Evolutionary conservation across 176 grass and related monocot genomes (phyloP).

Genomic region (Paspalum notatum): DNA sequence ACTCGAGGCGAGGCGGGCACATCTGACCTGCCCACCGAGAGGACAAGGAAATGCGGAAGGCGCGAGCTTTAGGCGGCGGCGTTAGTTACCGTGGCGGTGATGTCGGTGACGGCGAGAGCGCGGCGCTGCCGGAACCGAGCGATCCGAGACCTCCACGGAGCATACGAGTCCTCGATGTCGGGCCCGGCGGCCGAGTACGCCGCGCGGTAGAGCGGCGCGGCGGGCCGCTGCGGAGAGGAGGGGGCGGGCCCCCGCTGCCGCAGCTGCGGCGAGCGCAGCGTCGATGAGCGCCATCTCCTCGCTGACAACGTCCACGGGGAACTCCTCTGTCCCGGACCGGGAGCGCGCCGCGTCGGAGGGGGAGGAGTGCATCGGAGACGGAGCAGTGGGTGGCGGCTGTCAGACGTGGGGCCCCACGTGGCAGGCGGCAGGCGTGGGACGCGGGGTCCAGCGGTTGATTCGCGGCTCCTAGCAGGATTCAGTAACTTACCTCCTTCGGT

Average conservation of each 20-base stretch:
- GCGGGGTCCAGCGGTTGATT: no score
- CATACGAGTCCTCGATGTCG: constrained; percentile 82
- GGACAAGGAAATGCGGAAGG: not conserved
- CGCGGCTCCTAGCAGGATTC: no score
- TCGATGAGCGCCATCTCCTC: constrained; percentile 92
- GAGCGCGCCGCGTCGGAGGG: not conserved
- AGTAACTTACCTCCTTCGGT: no score
- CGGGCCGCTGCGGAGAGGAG: constrained; percentile 41
- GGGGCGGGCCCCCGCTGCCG: constrained; percentile 26
- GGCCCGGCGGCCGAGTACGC: constrained; percentile 17
- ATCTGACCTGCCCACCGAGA: not conserved
- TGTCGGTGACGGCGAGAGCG: constrained; percentile 71
- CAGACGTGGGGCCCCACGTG: no score
- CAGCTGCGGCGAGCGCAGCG: constrained; percentile 65
- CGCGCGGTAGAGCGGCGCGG: constrained; percentile 37
- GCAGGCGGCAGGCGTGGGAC: no score
- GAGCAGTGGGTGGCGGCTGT: no score
- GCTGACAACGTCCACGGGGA: constrained; percentile 74
- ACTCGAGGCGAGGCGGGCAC: not conserved
- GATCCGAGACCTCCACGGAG: constrained; percentile 48
- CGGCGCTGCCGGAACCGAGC: constrained; percentile 56
- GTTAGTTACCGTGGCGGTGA: constrained; percentile 80
- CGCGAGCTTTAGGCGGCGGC: not conserved
- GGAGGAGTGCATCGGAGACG: no score
- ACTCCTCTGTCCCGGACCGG: not conserved